phyloP scores from a whole-genome alignment of 345 rosid species.

The Rhodamnia rubescens region DNA sequence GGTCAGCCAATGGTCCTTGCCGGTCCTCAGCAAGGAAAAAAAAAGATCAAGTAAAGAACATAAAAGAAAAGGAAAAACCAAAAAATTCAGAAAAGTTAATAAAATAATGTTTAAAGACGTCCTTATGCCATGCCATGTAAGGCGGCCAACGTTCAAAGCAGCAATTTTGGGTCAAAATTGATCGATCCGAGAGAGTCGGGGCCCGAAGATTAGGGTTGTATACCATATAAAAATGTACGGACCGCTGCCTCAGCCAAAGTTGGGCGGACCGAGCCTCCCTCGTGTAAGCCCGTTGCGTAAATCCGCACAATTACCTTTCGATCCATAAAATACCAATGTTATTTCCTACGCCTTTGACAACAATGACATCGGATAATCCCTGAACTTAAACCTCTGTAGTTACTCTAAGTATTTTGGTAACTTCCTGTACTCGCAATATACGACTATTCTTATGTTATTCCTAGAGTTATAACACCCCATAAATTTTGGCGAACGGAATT shows the following conservation, averaged over 20 bases:
- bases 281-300: neutral
- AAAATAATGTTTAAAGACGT: no score
- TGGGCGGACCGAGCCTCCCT: neutral
- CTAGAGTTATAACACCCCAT: neutral
- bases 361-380: neutral
- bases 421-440: no score
- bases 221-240: neutral
- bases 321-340: neutral
- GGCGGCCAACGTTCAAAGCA: no score
- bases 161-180: neutral
- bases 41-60: no score
- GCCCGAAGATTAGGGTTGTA: no score
- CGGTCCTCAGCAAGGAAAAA: no score
- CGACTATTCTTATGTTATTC: neutral
- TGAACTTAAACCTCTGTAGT: no score
- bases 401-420: neutral
- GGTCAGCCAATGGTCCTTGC: no score
- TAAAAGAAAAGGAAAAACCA: no score
- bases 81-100: no score
- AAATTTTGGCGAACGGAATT: neutral
- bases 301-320: accelerated
- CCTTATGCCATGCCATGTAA: no score
- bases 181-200: no score
- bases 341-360: neutral
- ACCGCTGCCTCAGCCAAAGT: neutral